Base-by-base conservation (phyloP, 2,329 filamentous ascomycete genomes). In the Trichoderma endophyticum region DNA sequence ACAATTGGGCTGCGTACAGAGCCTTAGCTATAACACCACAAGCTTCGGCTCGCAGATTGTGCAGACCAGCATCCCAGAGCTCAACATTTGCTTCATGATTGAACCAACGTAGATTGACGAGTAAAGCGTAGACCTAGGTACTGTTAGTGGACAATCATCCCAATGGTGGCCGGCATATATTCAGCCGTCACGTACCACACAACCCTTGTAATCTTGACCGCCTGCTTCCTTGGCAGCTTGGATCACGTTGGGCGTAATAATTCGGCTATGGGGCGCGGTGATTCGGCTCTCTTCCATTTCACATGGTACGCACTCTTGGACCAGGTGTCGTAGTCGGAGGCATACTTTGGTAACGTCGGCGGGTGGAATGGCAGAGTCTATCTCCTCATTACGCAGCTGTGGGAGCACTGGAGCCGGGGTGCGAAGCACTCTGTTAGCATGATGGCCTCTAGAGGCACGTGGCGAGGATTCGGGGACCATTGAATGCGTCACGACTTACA, bases 11-110 rank as follows among this genome's bases (percentile, higher is more conserved):
- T 12, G 78, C 84, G 77, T 77, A 87, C 86, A 91, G 84, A 28
- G 88, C 86, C 84, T 98, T 99, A 24, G 96, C 95, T 77, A 99
- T 92, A 62, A 98, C 91, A 81, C 98, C 94, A 79, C 94, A 97
- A 15, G 96, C 95, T 3, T 88, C 85, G 2, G 94, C 93, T 34
- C 95, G 89, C 48, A 96, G 84, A 56, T 91, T 83, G 80, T 97
- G 93, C 51, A 98, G 85, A 73, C 94, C 92, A 7, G 95, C 91
- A 81, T 99, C 95, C 94, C 95, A 99, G 2, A 98, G 88, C 85
- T 99, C 96, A 7, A 91, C 81, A 32, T 86, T 74, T 2, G 94
- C 90, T 83, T 98, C 95, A 73, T 89, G 89, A 79, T 89, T 91
- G 82, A 98, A 98, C 90, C 90, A 92, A 68, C 84, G 84, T 80